Base-by-base conservation (phyloP, 2,329 filamentous ascomycete genomes). In the Penicillium vulpinum region DNA sequence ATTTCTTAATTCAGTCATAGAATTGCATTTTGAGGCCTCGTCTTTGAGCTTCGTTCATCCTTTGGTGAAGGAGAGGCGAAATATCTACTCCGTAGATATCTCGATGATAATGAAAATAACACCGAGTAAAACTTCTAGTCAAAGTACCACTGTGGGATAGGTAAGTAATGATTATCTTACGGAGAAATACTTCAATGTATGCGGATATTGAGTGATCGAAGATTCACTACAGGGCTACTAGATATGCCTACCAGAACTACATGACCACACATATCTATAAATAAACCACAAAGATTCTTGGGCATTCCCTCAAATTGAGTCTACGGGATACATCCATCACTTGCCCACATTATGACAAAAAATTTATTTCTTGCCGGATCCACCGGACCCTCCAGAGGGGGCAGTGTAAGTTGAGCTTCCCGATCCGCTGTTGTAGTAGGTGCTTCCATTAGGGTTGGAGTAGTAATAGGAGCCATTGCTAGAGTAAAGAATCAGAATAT, bases 401-500 rank as follows among this genome's bases (percentile, higher is more conserved):
- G 84, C 64, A 18, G 83, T 90, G 74, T 90, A 90, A 18, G 74
- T 85, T 24, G 84, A 82, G 47, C 73, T 67, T 6, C 87, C 87
- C 11, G 70, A 69, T 43, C 86, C 85, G 62, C 80, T 73, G 73
- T 88, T 88, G 79, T 89, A 76, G 76, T 90, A 90, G 38, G 83
- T 87, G 67, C 83, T 88, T 15, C 86, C 85, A 61, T 88, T 82
- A 44, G 85, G 75, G 75, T 90, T 90, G 69, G 81, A 83, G 75
- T 90, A 90, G 77, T 90, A 89, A 79, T 90, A 90, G 1, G 85
- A 88, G 36, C 87, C 86, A 64, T 89, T 68, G 22, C 81, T 84
- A 40, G 28, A n/a, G 45, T 13, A 24, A 24, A 26, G 8, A 24
- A 40, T 22, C 13, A 36, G 16, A 7, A 28, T 8, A n/a, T 16